phyloP scores from a whole-genome alignment of 1,139 yeast species.

The Magnusiomyces paraingens region DNA sequence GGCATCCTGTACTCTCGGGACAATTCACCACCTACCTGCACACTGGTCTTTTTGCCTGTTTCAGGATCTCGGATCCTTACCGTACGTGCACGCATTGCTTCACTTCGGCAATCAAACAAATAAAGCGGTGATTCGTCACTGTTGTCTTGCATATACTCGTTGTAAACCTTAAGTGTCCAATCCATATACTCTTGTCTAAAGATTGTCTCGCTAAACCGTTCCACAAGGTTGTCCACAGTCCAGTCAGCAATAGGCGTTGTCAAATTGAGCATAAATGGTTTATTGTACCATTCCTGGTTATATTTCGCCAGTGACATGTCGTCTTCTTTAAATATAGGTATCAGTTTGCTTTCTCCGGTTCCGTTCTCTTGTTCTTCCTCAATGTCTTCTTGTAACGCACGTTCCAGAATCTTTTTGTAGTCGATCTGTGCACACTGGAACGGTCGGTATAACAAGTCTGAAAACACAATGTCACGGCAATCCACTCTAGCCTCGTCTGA shows the following conservation, averaged over 20 bases:
- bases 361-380: slow-evolving; percentile 1
- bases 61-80: background rate
- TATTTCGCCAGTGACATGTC: slow-evolving; percentile 43
- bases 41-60: background rate
- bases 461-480: slow-evolving; percentile 36
- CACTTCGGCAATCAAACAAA: slow-evolving; percentile 70
- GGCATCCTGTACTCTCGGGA: slow-evolving; percentile 53
- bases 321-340: slow-evolving; percentile 21
- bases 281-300: slow-evolving; percentile 40
- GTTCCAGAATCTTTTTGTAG: slow-evolving; percentile 33
- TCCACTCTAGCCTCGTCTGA: slow-evolving; percentile 41
- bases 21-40: slow-evolving; percentile 28
- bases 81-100: slow-evolving; percentile 44
- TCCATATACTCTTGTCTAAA: slow-evolving; percentile 82
- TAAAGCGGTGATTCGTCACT: slow-evolving; percentile 78
- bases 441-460: slow-evolving; percentile 70
- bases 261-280: slow-evolving; percentile 60
- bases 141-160: slow-evolving; percentile 54
- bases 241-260: slow-evolving; percentile 45
- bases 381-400: slow-evolving; percentile 22
- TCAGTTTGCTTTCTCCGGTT: slow-evolving; percentile 9
- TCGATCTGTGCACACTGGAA: slow-evolving; percentile 70
- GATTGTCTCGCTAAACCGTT: slow-evolving; percentile 50
- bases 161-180: slow-evolving; percentile 63
- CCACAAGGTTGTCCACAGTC: slow-evolving; percentile 46